Conservation (phyloP, 164 flowering plant genomes). For the Annona cherimola region DNA sequence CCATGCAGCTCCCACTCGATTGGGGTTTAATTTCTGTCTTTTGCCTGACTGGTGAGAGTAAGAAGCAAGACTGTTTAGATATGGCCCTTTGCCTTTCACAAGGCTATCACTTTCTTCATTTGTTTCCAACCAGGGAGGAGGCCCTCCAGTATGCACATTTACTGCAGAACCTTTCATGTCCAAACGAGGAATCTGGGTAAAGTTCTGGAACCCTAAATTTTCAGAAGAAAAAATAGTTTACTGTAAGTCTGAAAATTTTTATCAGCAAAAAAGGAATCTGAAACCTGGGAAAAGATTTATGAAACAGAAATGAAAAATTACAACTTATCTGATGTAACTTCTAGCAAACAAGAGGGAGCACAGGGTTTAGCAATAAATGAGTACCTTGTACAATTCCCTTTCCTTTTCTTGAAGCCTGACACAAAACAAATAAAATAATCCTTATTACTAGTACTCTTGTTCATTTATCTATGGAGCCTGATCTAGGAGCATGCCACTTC, state of each 20-base stretch:
- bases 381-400: no score
- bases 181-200: constrained; percentile 31
- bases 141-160: constrained; percentile 90
- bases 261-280: background rate
- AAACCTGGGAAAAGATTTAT: background rate
- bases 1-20: constrained; percentile 97
- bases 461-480: no score
- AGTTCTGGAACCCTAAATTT: constrained; percentile 33
- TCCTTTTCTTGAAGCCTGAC: no score
- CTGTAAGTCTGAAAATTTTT: no score
- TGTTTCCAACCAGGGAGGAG: constrained; percentile 80
- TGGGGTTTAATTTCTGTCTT: constrained; percentile 61
- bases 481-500: no score
- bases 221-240: background rate
- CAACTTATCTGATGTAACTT: no score
- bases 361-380: no score
- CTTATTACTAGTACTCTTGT: no score
- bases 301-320: no score
- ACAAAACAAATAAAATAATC: no score
- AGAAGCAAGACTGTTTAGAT: constrained; percentile 12
- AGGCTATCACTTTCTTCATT: constrained; percentile 28
- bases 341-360: no score
- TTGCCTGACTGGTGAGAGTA: constrained; percentile 26
- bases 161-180: constrained; percentile 26
- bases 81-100: constrained; percentile 12